Evolutionary conservation across 2,329 filamentous ascomycete species (phyloP).

Genomic region (Colletotrichum truncatum): DNA sequence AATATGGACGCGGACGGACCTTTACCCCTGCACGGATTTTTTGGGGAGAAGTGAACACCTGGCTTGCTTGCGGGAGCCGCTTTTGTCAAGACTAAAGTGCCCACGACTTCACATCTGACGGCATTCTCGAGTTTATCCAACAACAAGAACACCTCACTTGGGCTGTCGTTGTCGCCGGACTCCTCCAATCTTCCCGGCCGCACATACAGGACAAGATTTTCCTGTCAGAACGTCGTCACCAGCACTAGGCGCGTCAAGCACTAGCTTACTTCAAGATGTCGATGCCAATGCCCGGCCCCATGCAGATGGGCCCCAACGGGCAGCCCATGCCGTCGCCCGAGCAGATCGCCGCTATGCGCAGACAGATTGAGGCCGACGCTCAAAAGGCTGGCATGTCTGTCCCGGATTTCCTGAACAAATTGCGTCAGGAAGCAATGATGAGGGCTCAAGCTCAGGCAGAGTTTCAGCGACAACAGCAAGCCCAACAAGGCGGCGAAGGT

Average conservation of each 20-base stretch:
- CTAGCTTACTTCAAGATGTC: constrained; percentile 19
- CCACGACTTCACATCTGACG: constrained; percentile 15
- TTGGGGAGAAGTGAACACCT: constrained; percentile 33
- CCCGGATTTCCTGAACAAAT: constrained; percentile 81
- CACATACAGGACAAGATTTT: constrained; percentile 5
- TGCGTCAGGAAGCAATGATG: constrained; percentile 64
- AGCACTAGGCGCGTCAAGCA: constrained; percentile 11
- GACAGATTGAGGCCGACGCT: constrained; percentile 83
- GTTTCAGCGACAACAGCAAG: constrained; percentile 36
- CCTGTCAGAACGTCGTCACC: neutral
- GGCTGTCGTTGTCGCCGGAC: constrained; percentile 6
- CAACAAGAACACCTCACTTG: neutral
- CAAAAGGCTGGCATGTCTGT: constrained; percentile 85
- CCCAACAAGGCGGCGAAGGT: neutral
- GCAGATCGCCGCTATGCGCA: constrained; percentile 86
- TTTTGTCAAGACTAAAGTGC: constrained; percentile 18
- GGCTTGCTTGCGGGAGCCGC: constrained; percentile 29
- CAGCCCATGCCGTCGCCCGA: constrained; percentile 67
- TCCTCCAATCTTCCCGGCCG: neutral
- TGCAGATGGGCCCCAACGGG: constrained; percentile 43
- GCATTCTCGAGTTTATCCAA: constrained; percentile 1
- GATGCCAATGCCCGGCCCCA: constrained; percentile 41
- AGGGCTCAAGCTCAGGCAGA: constrained; percentile 39
- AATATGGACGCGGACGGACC: neutral
- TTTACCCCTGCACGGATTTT: constrained; percentile 25